phyloP scores from a whole-genome alignment of 179 eudicot genomes.

The Spergularia azorica region DNA sequence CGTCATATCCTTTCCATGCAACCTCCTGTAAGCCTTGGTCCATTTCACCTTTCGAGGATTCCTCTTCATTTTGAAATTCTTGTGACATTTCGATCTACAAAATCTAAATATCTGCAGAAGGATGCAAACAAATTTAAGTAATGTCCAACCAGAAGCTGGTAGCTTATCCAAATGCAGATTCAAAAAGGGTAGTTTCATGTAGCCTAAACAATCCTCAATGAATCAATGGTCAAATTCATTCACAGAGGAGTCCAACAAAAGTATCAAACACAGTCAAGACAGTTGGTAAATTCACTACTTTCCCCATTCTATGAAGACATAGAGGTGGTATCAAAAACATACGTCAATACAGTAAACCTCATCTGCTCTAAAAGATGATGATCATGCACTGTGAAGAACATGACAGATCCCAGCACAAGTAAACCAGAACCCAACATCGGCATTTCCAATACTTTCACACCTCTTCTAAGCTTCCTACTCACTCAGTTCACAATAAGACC shows the following conservation, averaged over 20 bases:
- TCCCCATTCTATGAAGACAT: too few relatives aligned
- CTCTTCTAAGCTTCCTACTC: neutral
- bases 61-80: conserved; percentile 99
- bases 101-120: conserved; percentile 73
- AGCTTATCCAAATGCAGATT: neutral
- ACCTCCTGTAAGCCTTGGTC: conserved; percentile 88
- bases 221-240: neutral
- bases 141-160: neutral
- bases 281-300: too few relatives aligned
- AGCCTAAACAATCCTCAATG: neutral
- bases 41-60: conserved; percentile 95
- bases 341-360: too few relatives aligned
- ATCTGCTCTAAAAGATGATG: too few relatives aligned
- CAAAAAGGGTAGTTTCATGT: neutral
- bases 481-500: neutral
- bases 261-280: too few relatives aligned
- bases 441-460: neutral
- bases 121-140: neutral
- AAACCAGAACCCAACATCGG: neutral
- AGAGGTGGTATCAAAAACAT: too few relatives aligned
- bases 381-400: too few relatives aligned
- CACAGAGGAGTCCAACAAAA: neutral
- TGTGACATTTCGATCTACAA: conserved; percentile 96
- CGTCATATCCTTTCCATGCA: conserved; percentile 98
- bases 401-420: neutral